Evolutionary conservation across 2,329 filamentous ascomycete genomes (phyloP).

Genomic region (Incumbomyces lentus): DNA sequence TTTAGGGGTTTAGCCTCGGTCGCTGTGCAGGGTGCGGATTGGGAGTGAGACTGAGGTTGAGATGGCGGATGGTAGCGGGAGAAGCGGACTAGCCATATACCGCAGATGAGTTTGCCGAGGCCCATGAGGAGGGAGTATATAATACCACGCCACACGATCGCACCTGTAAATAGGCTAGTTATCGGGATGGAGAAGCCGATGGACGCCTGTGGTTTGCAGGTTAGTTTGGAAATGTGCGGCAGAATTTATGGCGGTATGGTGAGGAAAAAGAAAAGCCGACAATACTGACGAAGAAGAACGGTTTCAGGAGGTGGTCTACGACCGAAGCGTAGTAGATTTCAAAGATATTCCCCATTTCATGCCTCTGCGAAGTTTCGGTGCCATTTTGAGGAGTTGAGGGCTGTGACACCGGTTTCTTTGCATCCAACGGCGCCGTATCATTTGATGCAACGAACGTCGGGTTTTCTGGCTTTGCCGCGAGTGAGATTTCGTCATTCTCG

Average conservation of each 20-base stretch:
- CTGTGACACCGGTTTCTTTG: background rate
- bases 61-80: background rate
- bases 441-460: no score
- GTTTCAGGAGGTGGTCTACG: conserved; percentile 48
- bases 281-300: conserved; percentile 57
- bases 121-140: conserved; percentile 64
- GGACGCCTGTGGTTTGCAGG: conserved; percentile 28
- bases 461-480: no score
- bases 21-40: background rate
- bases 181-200: conserved; percentile 75
- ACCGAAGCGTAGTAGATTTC: conserved; percentile 37
- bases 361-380: background rate
- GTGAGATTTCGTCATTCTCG: no score
- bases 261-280: conserved; percentile 21
- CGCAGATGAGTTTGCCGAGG: conserved; percentile 50
- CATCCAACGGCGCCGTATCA: no score
- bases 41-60: background rate
- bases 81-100: conserved; percentile 45
- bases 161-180: conserved; percentile 53
- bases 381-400: background rate
- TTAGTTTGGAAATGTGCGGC: conserved; percentile 9
- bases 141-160: conserved; percentile 60
- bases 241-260: background rate
- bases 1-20: background rate
- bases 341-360: conserved; percentile 29